These are phyloP conservation scores for Saccharomyces cerevisiae DNA, from an alignment of 805 yeast species.

Conservation along the genomic window DNA sequence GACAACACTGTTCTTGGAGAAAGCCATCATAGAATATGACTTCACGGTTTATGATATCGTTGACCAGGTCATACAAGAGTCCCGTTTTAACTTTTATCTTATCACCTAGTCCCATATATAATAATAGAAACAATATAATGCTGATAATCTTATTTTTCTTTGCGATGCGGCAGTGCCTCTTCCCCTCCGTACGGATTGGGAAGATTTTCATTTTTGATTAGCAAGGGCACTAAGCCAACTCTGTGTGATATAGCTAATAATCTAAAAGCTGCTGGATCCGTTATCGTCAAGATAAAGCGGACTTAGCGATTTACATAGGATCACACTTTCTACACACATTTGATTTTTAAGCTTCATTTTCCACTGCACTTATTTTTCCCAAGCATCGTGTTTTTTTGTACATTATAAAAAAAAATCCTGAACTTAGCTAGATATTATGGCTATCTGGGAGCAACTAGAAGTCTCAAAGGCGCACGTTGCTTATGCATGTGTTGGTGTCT, in stretches of 20 bases:
- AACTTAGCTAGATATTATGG: conserved; percentile 12
- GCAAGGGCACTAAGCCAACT: not conserved
- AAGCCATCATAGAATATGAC: conserved; percentile 16
- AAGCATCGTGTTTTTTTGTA: not conserved
- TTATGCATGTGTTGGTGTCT: conserved; percentile 80
- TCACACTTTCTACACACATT: not conserved
- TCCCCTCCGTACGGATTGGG: conserved; percentile 1
- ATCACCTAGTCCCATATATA: conserved; percentile 2
- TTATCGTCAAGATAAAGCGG: too few relatives aligned
- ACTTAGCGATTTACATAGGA: not conserved
- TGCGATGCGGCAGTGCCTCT: not conserved
- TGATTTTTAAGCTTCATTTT: not conserved
- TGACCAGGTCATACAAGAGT: conserved; percentile 10
- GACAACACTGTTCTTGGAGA: conserved; percentile 20
- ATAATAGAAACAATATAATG: not conserved
- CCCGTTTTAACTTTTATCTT: conserved; percentile 21
- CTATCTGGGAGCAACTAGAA: conserved; percentile 30
- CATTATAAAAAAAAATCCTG: not conserved
- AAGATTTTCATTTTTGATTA: not conserved
- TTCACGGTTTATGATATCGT: conserved; percentile 15
- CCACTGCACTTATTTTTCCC: not conserved
- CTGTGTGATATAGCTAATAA: not conserved
- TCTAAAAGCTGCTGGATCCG: not conserved
- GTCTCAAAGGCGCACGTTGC: conserved; percentile 68
- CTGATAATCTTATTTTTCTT: not conserved